Evolutionary conservation across 2,329 filamentous ascomycete species (phyloP).

Genomic region (Juglanconis juglandina): DNA sequence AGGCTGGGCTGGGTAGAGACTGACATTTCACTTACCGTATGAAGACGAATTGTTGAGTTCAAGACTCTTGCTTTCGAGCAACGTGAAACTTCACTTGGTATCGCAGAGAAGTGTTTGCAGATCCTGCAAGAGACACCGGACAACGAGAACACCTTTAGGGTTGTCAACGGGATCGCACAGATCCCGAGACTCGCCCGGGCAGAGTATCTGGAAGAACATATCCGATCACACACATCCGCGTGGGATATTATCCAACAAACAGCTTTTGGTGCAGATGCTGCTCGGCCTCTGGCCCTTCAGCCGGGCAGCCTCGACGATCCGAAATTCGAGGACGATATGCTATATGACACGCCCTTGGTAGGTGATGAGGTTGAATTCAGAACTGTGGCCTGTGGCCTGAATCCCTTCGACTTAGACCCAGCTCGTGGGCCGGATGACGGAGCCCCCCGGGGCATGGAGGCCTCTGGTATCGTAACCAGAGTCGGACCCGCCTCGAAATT

Average conservation of each 20-base stretch:
- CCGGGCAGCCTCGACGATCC: conserved; percentile 22
- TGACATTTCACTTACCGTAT: no score
- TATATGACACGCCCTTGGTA: conserved; percentile 9
- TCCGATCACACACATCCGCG: no score
- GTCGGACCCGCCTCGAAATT: conserved; percentile 17
- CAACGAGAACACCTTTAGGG: no score
- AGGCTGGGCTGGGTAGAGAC: no score
- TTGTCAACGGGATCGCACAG: no score
- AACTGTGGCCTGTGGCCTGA: conserved; percentile 20
- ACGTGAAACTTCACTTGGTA: no score
- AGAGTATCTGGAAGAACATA: no score
- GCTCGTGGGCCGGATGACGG: conserved; percentile 16
- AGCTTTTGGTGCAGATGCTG: not conserved
- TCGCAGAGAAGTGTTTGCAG: no score
- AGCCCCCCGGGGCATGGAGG: conserved; percentile 16
- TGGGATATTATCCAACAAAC: conserved; percentile 21
- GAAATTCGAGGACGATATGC: conserved; percentile 21
- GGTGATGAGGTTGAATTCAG: conserved; percentile 24
- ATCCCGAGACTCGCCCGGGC: no score
- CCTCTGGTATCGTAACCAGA: conserved; percentile 22
- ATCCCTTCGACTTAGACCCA: conserved; percentile 18
- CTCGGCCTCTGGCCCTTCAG: conserved; percentile 8
- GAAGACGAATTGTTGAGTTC: conserved; percentile 2
- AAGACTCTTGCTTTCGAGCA: no score
- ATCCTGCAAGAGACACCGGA: no score